Evolutionary conservation across 768 basidiomycete genomes (phyloP).

Genomic region (Hydnum rufescens): DNA sequence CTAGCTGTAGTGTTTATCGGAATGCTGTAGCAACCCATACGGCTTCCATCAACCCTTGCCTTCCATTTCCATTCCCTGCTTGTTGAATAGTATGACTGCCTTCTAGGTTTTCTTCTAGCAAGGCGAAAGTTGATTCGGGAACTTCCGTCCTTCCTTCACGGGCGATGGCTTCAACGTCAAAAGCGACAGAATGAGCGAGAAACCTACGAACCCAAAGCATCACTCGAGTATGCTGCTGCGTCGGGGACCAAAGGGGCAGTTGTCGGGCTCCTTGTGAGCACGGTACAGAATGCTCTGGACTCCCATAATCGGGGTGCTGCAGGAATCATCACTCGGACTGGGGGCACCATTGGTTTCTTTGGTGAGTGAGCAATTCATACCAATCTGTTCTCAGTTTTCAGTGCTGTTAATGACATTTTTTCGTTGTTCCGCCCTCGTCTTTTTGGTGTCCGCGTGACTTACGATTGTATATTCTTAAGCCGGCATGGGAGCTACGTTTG

Average conservation of each 20-base stretch:
- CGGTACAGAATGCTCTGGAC: conserved; percentile 62
- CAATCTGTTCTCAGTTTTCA: too few relatives aligned
- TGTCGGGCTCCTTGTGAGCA: conserved; percentile 24
- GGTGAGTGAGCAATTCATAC: conserved; percentile 30
- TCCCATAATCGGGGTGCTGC: conserved; percentile 59
- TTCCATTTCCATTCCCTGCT: too few relatives aligned
- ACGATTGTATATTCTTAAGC: conserved; percentile 30
- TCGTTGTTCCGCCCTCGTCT: not conserved
- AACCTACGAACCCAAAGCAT: conserved; percentile 9
- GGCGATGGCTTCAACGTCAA: not conserved
- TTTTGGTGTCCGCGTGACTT: not conserved
- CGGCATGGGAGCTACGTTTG: conserved; percentile 76
- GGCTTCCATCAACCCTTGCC: too few relatives aligned
- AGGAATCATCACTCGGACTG: conserved; percentile 73
- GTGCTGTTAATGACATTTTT: too few relatives aligned
- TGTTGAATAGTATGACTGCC: too few relatives aligned
- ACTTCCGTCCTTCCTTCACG: too few relatives aligned
- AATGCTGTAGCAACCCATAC: too few relatives aligned
- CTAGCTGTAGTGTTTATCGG: too few relatives aligned
- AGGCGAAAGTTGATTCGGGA: too few relatives aligned
- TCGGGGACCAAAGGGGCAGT: conserved; percentile 19
- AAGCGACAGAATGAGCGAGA: too few relatives aligned
- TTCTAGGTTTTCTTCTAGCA: too few relatives aligned
- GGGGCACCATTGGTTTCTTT: conserved; percentile 80
- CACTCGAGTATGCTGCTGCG: conserved; percentile 13